phyloP scores from a whole-genome alignment of 257 asterid species.

The Solanum chmielewskii region DNA sequence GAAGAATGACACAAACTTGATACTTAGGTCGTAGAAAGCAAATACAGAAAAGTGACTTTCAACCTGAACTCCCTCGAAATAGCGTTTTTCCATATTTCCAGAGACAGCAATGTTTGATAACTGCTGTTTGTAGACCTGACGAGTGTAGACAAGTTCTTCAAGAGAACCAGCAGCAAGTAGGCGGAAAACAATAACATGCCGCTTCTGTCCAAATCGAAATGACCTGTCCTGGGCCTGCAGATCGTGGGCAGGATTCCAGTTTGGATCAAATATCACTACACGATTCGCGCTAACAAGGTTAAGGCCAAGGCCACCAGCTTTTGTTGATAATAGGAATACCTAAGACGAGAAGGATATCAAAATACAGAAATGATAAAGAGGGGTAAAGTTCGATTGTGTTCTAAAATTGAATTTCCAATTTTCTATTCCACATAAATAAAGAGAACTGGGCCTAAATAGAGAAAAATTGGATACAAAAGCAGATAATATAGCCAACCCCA shows the following conservation, averaged over 20 bases:
- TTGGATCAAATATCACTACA: conserved; percentile 91
- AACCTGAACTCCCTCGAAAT: conserved; percentile 97
- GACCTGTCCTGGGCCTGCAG: conserved; percentile 97
- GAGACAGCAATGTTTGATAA: conserved; percentile 83
- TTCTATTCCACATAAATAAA: background rate
- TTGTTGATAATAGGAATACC: conserved; percentile 92
- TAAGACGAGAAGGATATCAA: conserved; percentile 12
- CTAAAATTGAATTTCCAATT: background rate
- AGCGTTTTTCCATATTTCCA: conserved; percentile 82
- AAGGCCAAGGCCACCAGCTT: conserved; percentile 97
- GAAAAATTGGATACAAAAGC: background rate
- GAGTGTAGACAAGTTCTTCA: conserved; percentile 81
- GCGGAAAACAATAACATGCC: conserved; percentile 88
- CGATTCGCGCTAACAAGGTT: conserved; percentile 93
- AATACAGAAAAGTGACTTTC: background rate
- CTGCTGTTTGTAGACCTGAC: conserved; percentile 96
- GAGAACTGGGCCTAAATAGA: background rate
- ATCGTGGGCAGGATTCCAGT: conserved; percentile 98
- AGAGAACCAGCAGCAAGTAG: conserved; percentile 94
- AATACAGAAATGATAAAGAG: background rate
- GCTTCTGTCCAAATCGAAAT: conserved; percentile 81
- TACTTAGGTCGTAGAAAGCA: background rate
- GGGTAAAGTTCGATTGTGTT: background rate
- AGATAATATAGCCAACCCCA: background rate
- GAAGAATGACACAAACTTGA: background rate